phyloP scores from a whole-genome alignment of 2,329 filamentous ascomycete genomes.

The Dissoconium aciculare region DNA sequence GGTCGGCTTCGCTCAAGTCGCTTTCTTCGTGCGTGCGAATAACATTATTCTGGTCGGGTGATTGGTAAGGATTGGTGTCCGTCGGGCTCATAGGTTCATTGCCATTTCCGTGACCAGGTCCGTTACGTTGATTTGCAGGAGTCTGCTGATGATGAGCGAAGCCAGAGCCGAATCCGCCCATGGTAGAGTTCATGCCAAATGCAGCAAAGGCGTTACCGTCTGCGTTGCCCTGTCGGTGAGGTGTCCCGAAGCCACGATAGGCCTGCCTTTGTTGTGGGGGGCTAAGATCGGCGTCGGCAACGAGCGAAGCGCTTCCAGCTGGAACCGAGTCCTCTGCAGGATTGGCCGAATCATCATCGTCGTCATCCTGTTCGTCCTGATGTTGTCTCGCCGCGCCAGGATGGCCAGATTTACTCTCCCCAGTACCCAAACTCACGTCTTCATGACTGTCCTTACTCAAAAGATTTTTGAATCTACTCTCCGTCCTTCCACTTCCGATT shows the following conservation, averaged over 20 bases:
- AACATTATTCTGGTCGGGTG: slow-evolving; percentile 60
- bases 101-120: slow-evolving; percentile 28
- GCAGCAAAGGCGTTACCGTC: slow-evolving; percentile 45
- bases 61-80: slow-evolving; percentile 91
- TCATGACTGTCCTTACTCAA: slow-evolving; percentile 66
- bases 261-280: slow-evolving; percentile 31
- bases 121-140: slow-evolving; percentile 30
- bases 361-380: slow-evolving; percentile 31
- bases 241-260: slow-evolving; percentile 28
- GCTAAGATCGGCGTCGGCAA: slow-evolving; percentile 58
- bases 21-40: slow-evolving; percentile 37
- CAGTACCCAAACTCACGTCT: slow-evolving; percentile 30
- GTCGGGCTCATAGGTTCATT: slow-evolving; percentile 74
- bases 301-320: slow-evolving; percentile 57
- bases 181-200: slow-evolving; percentile 46
- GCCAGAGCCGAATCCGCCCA: slow-evolving; percentile 22
- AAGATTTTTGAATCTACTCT: slow-evolving; percentile 74
- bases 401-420: slow-evolving; percentile 42
- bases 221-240: slow-evolving; percentile 36
- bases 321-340: slow-evolving; percentile 53
- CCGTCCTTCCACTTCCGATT: slow-evolving; percentile 52
- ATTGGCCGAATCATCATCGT: slow-evolving; percentile 39
- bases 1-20: slow-evolving; percentile 18
- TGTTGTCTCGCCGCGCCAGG: slow-evolving; percentile 39
- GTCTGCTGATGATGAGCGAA: slow-evolving; percentile 44